These are phyloP conservation scores for Dovyalis caffra DNA, from an alignment of 345 rosid genomes.

Conservation along the genomic window DNA sequence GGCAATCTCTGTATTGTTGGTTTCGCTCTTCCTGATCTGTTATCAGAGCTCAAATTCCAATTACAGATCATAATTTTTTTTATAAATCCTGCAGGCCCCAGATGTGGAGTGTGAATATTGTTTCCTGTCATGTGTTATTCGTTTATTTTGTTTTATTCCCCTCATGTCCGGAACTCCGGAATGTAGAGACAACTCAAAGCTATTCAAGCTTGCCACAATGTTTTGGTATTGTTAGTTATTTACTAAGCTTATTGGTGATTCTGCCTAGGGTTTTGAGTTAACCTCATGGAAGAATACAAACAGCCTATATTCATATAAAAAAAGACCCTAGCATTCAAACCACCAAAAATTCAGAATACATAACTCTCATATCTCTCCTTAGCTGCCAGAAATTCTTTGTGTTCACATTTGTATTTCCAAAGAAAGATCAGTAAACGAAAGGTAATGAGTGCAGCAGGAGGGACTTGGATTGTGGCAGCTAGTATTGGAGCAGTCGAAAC, in stretches of 20 bases:
- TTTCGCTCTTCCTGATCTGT: too few relatives aligned
- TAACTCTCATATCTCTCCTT: background rate
- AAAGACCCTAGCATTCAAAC: too few relatives aligned
- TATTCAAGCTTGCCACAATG: background rate
- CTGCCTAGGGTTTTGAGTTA: background rate
- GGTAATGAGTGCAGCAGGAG: background rate
- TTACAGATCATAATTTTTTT: too few relatives aligned
- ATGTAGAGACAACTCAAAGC: too few relatives aligned
- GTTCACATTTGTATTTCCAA: background rate
- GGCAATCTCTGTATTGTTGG: too few relatives aligned
- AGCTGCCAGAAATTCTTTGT: background rate
- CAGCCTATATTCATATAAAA: background rate
- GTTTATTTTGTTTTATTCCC: too few relatives aligned
- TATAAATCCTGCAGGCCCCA: too few relatives aligned
- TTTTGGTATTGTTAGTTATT: constrained; percentile 3
- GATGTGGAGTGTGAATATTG: too few relatives aligned
- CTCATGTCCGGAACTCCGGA: too few relatives aligned
- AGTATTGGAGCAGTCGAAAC: constrained; percentile 19
- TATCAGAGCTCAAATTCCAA: too few relatives aligned
- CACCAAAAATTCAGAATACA: too few relatives aligned
- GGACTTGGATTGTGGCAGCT: constrained; percentile 18
- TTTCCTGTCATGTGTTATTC: too few relatives aligned
- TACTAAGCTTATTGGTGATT: background rate
- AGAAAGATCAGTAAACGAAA: background rate
- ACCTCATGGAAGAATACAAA: background rate